Conservation (phyloP, 2,329 filamentous ascomycete genomes). For the Coniochaeta sp. region DNA sequence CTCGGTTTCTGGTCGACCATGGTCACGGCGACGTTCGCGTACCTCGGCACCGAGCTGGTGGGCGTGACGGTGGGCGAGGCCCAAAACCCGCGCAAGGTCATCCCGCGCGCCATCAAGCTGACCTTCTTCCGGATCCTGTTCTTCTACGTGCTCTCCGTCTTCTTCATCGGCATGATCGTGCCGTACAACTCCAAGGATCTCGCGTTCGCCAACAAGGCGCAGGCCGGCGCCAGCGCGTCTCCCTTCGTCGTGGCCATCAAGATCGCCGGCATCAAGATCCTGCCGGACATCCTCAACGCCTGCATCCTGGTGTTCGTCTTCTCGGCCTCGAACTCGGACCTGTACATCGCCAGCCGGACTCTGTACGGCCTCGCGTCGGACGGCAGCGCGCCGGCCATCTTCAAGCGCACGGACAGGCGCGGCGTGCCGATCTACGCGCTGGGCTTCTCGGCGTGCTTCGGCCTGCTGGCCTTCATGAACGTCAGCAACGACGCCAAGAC, state of each 20-base stretch:
- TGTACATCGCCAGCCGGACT: constrained; percentile 11
- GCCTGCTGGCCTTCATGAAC: constrained; percentile 62
- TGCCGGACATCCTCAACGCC: constrained; percentile 8
- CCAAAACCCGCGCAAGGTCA: constrained; percentile 69
- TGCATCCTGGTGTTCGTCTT: constrained; percentile 9
- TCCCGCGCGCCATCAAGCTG: constrained; percentile 70
- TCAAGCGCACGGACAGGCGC: constrained; percentile 62
- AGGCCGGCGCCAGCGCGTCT: constrained; percentile 52
- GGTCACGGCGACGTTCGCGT: constrained; percentile 49
- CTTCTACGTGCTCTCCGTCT: constrained; percentile 70
- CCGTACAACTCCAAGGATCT: constrained; percentile 60
- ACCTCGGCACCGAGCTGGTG: constrained; percentile 26
- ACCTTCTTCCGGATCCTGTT: constrained; percentile 77
- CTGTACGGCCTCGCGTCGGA: constrained; percentile 9
- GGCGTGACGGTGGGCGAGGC: constrained; percentile 60
- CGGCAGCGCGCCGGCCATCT: constrained; percentile 63
- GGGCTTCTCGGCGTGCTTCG: constrained; percentile 51
- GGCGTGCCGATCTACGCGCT: constrained; percentile 66
- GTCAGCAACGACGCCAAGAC: constrained; percentile 47
- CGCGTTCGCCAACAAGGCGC: constrained; percentile 45
- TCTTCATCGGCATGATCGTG: constrained; percentile 70
- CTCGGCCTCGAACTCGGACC: constrained; percentile 9
- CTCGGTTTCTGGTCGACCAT: constrained; percentile 49
- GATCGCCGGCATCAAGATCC: constrained; percentile 48
- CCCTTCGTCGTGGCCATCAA: constrained; percentile 71